Base-by-base conservation (phyloP, 2,329 filamentous ascomycete genomes). In the Xylariaceae sp. region DNA sequence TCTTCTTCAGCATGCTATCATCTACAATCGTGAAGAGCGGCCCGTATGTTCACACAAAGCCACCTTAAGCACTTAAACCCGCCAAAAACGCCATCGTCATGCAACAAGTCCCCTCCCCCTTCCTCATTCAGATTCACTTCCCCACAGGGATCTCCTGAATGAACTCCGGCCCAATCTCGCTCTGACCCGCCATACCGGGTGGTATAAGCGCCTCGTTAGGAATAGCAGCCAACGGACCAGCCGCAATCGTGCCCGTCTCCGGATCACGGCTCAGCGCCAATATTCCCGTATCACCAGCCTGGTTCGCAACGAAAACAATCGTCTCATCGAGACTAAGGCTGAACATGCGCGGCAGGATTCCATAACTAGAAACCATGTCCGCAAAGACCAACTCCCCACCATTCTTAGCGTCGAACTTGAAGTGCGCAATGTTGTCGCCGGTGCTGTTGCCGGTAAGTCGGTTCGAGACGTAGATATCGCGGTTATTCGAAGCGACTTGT, bases 391-490 rank as follows among this genome's bases (percentile, higher is more conserved):
- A 55, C 12, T 27, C 27, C 12, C 27, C 27, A 2, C 39, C 3
- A 12, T 16, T 44, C 19, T 33, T 20, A 7, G 39, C 33, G 36
- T 58, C 44, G 39, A 62, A 57, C 34, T 70, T 52, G 54, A 77
- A 75, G 58, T 71, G 70, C 5, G 72, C 66, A 55, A 78, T 69
- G 54, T 62, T 71, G 62, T 78, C 75, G 7, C 27, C 27, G 27
- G 67, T 69, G 3, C 52, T 53, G 53, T 67, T 66, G 42, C 71
- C 73, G 1, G 67, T 71, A 21, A 75, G 52, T 4, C 75, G 72
- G 66, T 78, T 78, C 29, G 73, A 73, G 42, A 77, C 66, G 60
- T 77, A 77, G 16, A 77, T 54, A 60, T 75, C 64, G 52, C 59
- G 59, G 57, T 63, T 64, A 60, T 72, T 69, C 21, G 57, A 55